A percentile compares a stretch with the other conserved stretches of the same genome.
Evolutionary conservation across 2,329 filamentous ascomycete genomes (phyloP).

Genomic region (Ceratocystis harringtonii): DNA sequence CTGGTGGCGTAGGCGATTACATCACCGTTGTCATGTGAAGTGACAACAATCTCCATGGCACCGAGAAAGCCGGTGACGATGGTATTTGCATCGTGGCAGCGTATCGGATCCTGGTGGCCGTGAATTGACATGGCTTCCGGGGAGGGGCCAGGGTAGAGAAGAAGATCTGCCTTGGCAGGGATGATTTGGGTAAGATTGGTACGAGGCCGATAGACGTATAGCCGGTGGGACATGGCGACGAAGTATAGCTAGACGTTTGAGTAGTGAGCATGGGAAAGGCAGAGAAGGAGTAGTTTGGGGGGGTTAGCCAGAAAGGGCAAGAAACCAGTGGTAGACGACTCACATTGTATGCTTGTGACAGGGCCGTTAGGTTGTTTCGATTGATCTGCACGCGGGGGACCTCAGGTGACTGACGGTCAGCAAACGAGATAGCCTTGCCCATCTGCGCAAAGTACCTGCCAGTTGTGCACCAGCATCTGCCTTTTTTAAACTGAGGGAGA

Average conservation of each 20-base stretch:
- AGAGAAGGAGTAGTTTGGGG: background rate
- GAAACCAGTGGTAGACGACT: slow-evolving; percentile 17
- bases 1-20: slow-evolving; percentile 54
- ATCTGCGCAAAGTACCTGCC: background rate
- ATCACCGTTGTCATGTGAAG: slow-evolving; percentile 61
- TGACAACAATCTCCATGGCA: slow-evolving; percentile 50
- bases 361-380: slow-evolving; percentile 41
- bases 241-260: slow-evolving; percentile 38
- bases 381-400: slow-evolving; percentile 24
- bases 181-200: slow-evolving; percentile 34
- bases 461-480: background rate
- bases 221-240: slow-evolving; percentile 39
- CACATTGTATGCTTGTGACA: slow-evolving; percentile 44
- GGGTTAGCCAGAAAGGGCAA: background rate
- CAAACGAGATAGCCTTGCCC: background rate
- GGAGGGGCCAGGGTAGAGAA: slow-evolving; percentile 32
- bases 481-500: too few relatives aligned
- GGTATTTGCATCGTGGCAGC: slow-evolving; percentile 52
- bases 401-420: background rate
- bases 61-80: slow-evolving; percentile 56
- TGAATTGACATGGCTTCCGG: slow-evolving; percentile 27
- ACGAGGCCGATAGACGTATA: slow-evolving; percentile 41
- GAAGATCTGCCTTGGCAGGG: slow-evolving; percentile 33
- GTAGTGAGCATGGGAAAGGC: background rate
- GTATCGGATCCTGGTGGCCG: slow-evolving; percentile 37